Percentiles rank a stretch among this genome's conserved stretches.
These are phyloP conservation scores for Diacronema lutheri DNA, from an alignment of 78 protist genomes.

Conservation along the genomic window DNA sequence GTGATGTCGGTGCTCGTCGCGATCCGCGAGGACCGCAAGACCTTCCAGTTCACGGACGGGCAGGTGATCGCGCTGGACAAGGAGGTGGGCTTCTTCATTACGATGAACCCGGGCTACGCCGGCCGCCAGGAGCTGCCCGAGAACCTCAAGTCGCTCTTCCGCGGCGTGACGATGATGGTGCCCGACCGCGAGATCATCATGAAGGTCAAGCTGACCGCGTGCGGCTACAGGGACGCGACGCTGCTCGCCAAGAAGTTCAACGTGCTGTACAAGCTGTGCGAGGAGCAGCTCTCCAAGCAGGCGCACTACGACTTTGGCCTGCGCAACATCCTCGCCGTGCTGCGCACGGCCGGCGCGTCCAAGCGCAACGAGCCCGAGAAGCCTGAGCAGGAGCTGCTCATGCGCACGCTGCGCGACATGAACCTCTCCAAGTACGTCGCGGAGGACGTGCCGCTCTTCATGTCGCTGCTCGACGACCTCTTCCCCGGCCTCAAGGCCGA, in stretches of 20 bases:
- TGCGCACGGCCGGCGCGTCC: conserved; percentile 65
- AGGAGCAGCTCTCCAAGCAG: conserved; percentile 83
- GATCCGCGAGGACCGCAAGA: conserved; percentile 34
- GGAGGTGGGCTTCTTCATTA: conserved; percentile 74
- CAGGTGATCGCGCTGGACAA: conserved; percentile 32
- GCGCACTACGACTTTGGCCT: conserved; percentile 82
- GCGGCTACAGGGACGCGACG: conserved; percentile 62
- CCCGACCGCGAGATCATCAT: conserved; percentile 83
- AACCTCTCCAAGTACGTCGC: conserved; percentile 84
- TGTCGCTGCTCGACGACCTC: conserved; percentile 74
- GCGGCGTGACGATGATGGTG: conserved; percentile 89
- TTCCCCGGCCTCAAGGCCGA: conserved; percentile 72
- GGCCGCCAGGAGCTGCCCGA: conserved; percentile 94
- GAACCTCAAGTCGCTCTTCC: conserved; percentile 83
- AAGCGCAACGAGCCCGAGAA: conserved; percentile 5
- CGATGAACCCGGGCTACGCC: conserved; percentile 93
- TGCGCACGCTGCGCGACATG: conserved; percentile 82
- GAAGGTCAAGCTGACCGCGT: conserved; percentile 78
- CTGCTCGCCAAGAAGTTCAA: conserved; percentile 68
- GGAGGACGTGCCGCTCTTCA: conserved; percentile 80
- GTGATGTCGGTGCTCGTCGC: conserved; percentile 68
- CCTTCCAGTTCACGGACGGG: conserved; percentile 76
- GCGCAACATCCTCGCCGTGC: conserved; percentile 77
- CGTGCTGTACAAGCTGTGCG: conserved; percentile 73
- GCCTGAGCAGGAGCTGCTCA: conserved; percentile 52